Percentiles rank a stretch among this genome's conserved stretches.
Conservation (phyloP, 495 filamentous ascomycete genomes). For the Daldinia loculata region DNA sequence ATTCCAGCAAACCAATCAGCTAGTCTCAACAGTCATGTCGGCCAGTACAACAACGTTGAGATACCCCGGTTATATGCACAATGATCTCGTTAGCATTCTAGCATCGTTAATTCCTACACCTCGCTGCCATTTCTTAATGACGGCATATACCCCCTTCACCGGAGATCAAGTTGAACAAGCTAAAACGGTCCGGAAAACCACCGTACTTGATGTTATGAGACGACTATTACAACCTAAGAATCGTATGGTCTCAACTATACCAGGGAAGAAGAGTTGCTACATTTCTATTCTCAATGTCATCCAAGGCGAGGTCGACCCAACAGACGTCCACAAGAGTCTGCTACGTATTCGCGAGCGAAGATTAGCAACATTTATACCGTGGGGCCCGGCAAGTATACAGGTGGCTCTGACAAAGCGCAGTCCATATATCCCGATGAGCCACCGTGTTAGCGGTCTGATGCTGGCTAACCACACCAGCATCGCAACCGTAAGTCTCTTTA, state of each 20-base stretch:
- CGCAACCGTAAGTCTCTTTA: constrained; percentile 69
- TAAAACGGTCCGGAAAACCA: constrained; percentile 96
- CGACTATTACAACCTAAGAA: constrained; percentile 96
- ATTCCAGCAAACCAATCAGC: constrained; percentile 96
- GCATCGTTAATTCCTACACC: constrained; percentile 96
- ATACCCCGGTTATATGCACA: constrained; percentile 99
- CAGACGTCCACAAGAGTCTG: constrained; percentile 96
- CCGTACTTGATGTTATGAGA: constrained; percentile 96
- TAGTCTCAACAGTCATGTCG: constrained; percentile 98
- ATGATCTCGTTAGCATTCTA: constrained; percentile 95
- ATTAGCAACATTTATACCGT: constrained; percentile 95
- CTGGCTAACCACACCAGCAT: constrained; percentile 98
- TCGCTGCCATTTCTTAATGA: constrained; percentile 97
- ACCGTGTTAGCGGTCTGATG: constrained; percentile 96
- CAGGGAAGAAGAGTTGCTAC: constrained; percentile 96
- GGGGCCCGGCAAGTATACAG: constrained; percentile 98
- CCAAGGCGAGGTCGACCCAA: constrained; percentile 96
- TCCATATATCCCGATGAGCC: constrained; percentile 88
- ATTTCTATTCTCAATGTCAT: constrained; percentile 99
- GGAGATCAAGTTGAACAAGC: constrained; percentile 94
- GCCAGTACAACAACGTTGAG: constrained; percentile 94
- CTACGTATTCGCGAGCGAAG: constrained; percentile 94
- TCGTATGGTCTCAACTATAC: constrained; percentile 96
- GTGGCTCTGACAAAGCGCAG: constrained; percentile 96
- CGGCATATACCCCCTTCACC: constrained; percentile 96